Evolutionary conservation across 2,329 filamentous ascomycete genomes (phyloP), one percentile per base, ranked within the genome.

Genomic region (Ophiostoma populinum): DNA sequence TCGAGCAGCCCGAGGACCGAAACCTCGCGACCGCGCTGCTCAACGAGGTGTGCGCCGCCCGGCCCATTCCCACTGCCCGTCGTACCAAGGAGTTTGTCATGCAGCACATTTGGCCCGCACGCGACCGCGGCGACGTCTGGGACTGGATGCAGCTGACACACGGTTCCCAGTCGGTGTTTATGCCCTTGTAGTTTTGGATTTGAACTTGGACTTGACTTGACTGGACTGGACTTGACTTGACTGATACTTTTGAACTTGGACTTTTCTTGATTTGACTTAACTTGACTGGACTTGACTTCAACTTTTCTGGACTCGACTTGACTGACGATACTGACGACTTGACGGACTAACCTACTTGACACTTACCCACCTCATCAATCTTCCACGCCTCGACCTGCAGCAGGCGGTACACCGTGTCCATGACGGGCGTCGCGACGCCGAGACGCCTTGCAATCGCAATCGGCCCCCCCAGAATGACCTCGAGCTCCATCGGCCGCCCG

Each of bases 401-500:
- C 45, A 80, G 49, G 18, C 74, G 75, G 57, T 80, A 80, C 43
- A 80, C 45, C 13, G 55, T 76, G 56, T 80, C 72, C 55, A 80
- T 47, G 49, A 72, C 56, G 9, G 73, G 73, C 66, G 79, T 67
- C 46, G 75, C 66, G 5, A 74, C 64, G 0, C 75, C 75, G 34
- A 64, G 62, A 35, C 61, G 62, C 44, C 70, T 57, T 9, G 75
- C 76, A 32, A 78, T 70, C 43, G 70, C 56, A 19, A 80, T 67
- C 1, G 76, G 74, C 48, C 81, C 80, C 2, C 77, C 76, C 18
- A 81, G 49, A 26, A 81, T 79, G 24, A 79, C 76, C 54, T 81
- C 77, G 35, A 81, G 50, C 57, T 82, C 77, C 62, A 81, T 63
- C 24, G 64, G 65, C 47, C 70, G 62, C 0, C 71, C 70, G 2